A percentile compares a stretch with the other conserved stretches of the same genome.
Conservation (phyloP, 371 early-diverging fungal genomes). For the Circinella umbellata region DNA sequence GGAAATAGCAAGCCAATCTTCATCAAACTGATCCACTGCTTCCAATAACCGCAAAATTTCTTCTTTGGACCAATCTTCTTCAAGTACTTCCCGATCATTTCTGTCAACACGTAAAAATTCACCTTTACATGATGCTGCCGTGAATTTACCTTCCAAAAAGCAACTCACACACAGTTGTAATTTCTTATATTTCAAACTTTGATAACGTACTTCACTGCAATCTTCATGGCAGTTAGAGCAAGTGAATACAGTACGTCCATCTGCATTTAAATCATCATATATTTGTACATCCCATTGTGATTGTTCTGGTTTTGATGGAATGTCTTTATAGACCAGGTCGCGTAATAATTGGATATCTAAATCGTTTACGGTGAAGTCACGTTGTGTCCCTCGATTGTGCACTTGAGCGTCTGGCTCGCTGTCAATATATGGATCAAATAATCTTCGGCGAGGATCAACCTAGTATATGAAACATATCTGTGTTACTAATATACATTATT, state of each 20-base stretch:
- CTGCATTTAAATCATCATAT: constrained; percentile 38
- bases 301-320: background rate
- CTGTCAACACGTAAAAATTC: constrained; percentile 50
- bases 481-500: too few species aligned
- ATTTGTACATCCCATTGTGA: constrained; percentile 32
- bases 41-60: constrained; percentile 94
- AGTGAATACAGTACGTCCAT: constrained; percentile 29
- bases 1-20: constrained; percentile 96
- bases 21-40: constrained; percentile 94
- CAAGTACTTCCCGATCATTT: constrained; percentile 23
- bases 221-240: constrained; percentile 40
- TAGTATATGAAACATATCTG: background rate
- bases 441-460: constrained; percentile 50
- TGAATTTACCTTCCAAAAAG: constrained; percentile 48
- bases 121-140: constrained; percentile 37
- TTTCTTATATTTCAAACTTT: constrained; percentile 37
- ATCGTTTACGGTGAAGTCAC: constrained; percentile 25
- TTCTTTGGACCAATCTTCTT: constrained; percentile 87
- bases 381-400: constrained; percentile 30
- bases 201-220: constrained; percentile 47
- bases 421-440: constrained; percentile 48
- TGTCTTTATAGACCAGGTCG: constrained; percentile 33
- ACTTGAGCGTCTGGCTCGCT: constrained; percentile 39
- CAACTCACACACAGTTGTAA: constrained; percentile 44
- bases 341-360: constrained; percentile 37